A percentile compares a stretch with the other conserved stretches of the same genome.
phyloP scores from a whole-genome alignment of 1,284 basidiomycete species.

The Cutaneotrichosporon cavernicola region DNA sequence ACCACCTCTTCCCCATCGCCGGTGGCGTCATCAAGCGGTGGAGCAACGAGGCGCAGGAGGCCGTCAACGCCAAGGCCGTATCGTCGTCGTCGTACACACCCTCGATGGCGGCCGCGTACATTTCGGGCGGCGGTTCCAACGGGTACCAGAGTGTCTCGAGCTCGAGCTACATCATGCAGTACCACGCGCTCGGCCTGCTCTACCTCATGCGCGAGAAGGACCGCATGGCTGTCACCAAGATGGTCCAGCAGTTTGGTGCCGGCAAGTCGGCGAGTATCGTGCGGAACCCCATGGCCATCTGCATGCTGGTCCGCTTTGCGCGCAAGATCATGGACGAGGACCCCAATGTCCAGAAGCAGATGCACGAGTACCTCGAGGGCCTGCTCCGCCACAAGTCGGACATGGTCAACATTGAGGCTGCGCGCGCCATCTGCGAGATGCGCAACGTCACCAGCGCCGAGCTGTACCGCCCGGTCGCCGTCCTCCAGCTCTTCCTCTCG shows the following conservation, averaged over 20 bases:
- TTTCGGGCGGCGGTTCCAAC: conserved; percentile 35
- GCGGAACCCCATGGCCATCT: conserved; percentile 96
- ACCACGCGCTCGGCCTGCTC: conserved; percentile 91
- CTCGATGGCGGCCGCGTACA: conserved; percentile 60
- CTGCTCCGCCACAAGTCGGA: conserved; percentile 99
- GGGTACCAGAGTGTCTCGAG: conserved; percentile 77
- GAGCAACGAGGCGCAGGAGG: conserved; percentile 98
- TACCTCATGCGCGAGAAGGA: conserved; percentile 96
- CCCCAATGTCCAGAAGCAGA: conserved; percentile 86
- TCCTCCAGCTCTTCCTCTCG: conserved; percentile 87
- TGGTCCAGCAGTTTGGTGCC: conserved; percentile 95
- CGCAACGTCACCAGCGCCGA: conserved; percentile 74
- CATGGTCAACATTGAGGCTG: conserved; percentile 99
- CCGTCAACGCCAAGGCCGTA: conserved; percentile 83
- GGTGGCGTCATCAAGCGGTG: conserved; percentile 95
- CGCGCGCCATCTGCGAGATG: conserved; percentile 96
- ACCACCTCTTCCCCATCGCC: conserved; percentile 90
- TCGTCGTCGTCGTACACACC: conserved; percentile 57
- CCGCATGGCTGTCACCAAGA: conserved; percentile 97
- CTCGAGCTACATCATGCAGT: conserved; percentile 91
- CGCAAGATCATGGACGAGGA: conserved; percentile 98
- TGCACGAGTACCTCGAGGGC: conserved; percentile 90
- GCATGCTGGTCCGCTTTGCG: conserved; percentile 97
- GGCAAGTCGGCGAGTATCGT: conserved; percentile 72
- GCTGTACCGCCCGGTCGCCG: conserved; percentile 82